These are phyloP conservation scores for Chytriomyces hyalinus DNA, from an alignment of 192 early-diverging fungal species.

Conservation along the genomic window DNA sequence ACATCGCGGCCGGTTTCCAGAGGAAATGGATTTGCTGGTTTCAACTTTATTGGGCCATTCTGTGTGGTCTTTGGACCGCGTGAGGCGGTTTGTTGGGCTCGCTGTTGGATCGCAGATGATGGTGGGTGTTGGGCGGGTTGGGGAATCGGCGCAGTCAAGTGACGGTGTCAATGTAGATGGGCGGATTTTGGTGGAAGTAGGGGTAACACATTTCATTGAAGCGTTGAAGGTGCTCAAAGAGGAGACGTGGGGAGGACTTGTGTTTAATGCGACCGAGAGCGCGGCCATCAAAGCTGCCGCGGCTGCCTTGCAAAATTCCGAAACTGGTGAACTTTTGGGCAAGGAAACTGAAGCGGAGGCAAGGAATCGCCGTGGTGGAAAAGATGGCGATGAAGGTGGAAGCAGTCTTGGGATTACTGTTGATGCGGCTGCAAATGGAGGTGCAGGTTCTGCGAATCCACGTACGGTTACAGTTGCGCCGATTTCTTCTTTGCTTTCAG, in stretches of 20 bases:
- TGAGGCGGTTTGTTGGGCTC: slow-evolving; percentile 33
- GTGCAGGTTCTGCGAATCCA: neutral
- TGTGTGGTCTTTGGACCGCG: slow-evolving; percentile 34
- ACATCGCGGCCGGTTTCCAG: slow-evolving; percentile 25
- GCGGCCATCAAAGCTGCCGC: neutral
- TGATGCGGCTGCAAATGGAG: slow-evolving; percentile 10
- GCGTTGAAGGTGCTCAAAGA: slow-evolving; percentile 29
- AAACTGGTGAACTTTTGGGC: neutral
- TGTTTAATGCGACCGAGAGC: neutral
- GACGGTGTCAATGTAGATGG: neutral
- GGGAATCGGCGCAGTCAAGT: neutral
- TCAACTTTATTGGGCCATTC: slow-evolving; percentile 23
- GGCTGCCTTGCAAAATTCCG: neutral
- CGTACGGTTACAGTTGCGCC: neutral
- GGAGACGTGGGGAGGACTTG: slow-evolving; percentile 28
- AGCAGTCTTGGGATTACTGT: slow-evolving; percentile 4
- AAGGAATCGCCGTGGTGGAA: slow-evolving; percentile 2
- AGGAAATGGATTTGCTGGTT: slow-evolving; percentile 8
- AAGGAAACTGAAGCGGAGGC: neutral
- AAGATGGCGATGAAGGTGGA: slow-evolving; percentile 7
- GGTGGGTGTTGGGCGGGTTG: neutral
- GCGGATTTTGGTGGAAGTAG: neutral
- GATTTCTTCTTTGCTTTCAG: neutral
- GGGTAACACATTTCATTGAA: slow-evolving; percentile 13
- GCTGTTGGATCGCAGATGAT: slow-evolving; percentile 38